phyloP scores from a whole-genome alignment of 1,284 basidiomycete genomes.

The Rhizopogon parksii region DNA sequence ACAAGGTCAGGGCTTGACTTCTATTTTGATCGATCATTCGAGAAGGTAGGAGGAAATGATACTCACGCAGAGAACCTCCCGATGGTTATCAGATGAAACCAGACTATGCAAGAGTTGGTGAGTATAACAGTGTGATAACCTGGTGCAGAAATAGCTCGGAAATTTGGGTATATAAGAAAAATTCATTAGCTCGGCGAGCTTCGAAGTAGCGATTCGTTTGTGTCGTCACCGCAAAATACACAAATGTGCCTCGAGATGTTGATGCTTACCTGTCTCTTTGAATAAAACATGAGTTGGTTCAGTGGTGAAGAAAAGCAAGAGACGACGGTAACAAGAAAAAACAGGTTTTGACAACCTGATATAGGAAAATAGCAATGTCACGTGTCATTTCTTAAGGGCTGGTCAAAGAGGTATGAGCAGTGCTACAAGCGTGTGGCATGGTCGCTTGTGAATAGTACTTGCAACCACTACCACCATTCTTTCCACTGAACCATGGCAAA shows the following conservation, averaged over 20 bases:
- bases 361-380: conserved; percentile 36
- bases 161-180: conserved; percentile 78
- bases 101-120: conserved; percentile 1
- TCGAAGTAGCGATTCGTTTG: conserved; percentile 81
- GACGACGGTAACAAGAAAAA: conserved; percentile 13
- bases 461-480: conserved; percentile 16
- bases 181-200: conserved; percentile 59
- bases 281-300: conserved; percentile 6
- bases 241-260: conserved; percentile 3
- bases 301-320: conserved; percentile 15
- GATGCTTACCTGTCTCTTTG: conserved; percentile 16
- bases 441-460: conserved; percentile 11
- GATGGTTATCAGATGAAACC: background rate
- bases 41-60: conserved; percentile 10
- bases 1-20: conserved; percentile 83
- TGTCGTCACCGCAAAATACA: conserved; percentile 47
- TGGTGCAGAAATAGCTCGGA: conserved; percentile 44
- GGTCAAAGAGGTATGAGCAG: conserved; percentile 9
- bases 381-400: conserved; percentile 23
- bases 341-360: conserved; percentile 13
- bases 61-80: conserved; percentile 33
- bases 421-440: conserved; percentile 9
- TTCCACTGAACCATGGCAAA: conserved; percentile 53
- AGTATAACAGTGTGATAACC: conserved; percentile 11
- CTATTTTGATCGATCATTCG: conserved; percentile 66